Evolutionary conservation across 1,139 yeast genomes (phyloP), one percentile per base, ranked within the genome.

Genomic region (Kurtzmaniella quercitrusa): DNA sequence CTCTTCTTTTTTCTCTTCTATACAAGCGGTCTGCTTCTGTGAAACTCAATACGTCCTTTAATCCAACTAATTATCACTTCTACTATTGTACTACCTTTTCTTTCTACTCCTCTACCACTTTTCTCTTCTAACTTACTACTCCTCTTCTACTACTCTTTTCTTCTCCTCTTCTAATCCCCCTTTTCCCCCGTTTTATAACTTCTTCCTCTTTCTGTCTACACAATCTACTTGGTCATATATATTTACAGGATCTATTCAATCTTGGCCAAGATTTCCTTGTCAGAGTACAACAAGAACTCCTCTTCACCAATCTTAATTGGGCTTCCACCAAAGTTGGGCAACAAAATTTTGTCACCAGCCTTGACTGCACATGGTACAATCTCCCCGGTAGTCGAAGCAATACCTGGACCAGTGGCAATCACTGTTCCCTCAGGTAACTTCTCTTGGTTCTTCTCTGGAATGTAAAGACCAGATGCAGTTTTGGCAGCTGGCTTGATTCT

Each of bases 381-480:
- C 59, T 81, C 73, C 50, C 97, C 97, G 41, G 73, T 67, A 47
- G 66, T 58, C 52, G 80, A 77, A 55, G 82, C 81, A 48, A 80
- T 70, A 56, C 96, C 96, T 44, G 95, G 93, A 50, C 95, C 95
- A 52, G 87, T 83, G 49, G 94, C 87, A 55, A 86, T 65, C 46
- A 86, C 94, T 43, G 82, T 81, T 45, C 85, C 95, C 62, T 82
- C 80, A 75, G 87, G 87, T 64, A 89, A 80, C 73, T 93, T 93
- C 68, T 89, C 94, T 58, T 85, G 95, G 75, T 91, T 90, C 76
- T 89, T 89, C 73, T 93, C 98, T 51, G 98, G 98, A 54, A 93
- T 86, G 74, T 82, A 89, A 62, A 93, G 81, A 60, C 98, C 98
- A 40, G 95, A 84, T 45, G 96, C 88, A 47, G 98, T 93, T 74